A percentile compares a stretch with the other conserved stretches of the same genome.
Evolutionary conservation across 1,284 basidiomycete genomes (phyloP).

Genomic region (Trichosporon sp.): DNA sequence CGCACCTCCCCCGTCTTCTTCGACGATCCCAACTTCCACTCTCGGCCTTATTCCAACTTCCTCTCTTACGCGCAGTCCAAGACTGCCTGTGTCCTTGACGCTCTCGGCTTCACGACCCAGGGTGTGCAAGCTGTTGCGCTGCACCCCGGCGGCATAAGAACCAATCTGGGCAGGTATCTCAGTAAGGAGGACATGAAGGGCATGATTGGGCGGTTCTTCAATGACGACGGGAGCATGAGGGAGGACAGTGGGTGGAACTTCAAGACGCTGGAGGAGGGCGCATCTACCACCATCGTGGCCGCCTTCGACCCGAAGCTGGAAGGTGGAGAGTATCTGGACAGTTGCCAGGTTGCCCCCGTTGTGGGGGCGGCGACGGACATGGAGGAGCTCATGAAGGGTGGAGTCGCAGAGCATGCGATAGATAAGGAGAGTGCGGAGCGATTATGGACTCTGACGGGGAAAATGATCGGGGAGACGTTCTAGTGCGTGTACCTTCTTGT

Average conservation of each 20-base stretch:
- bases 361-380: neutral
- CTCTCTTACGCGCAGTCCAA: constrained; percentile 34
- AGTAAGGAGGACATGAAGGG: constrained; percentile 20
- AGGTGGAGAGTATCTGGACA: constrained; percentile 24
- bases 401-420: constrained; percentile 7
- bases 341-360: constrained; percentile 20
- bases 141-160: constrained; percentile 25
- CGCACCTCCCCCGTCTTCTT: constrained; percentile 23
- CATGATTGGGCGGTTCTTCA: neutral
- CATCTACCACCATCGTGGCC: constrained; percentile 25
- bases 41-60: too few relatives aligned
- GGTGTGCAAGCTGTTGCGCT: constrained; percentile 30
- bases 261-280: constrained; percentile 22
- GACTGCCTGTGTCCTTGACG: constrained; percentile 30
- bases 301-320: constrained; percentile 26
- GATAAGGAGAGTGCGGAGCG: constrained; percentile 15
- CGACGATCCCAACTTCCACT: constrained; percentile 25
- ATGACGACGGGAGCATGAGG: constrained; percentile 22
- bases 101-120: constrained; percentile 23
- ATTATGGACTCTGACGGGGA: constrained; percentile 22
- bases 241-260: neutral
- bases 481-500: neutral
- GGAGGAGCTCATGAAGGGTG: neutral
- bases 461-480: constrained; percentile 17
- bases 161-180: constrained; percentile 24